Evolutionary conservation across 805 yeast genomes (phyloP), one percentile per base, ranked within the genome.

Genomic region (Pichia manshurica): DNA sequence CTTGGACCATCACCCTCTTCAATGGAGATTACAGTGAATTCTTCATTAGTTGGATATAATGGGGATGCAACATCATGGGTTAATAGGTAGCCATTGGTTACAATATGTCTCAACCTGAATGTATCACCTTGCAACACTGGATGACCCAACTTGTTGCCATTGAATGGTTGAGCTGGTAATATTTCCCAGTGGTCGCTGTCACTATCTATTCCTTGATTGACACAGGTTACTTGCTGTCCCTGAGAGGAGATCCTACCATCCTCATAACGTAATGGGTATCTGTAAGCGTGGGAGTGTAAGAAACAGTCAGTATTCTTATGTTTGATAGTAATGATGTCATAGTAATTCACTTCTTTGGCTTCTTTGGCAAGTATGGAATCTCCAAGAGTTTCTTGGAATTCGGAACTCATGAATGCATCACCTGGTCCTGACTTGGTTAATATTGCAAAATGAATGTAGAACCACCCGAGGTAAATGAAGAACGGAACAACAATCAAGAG

Each of bases 51-150:
- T 48, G 97, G 84, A 60, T 69, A 84, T 53, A 83, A 72, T 25
- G 99, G 98, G 3, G 98, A 93, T 2, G 96, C 96, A 47, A 93
- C 97, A 64, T 91, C 97, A 62, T 93, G 99, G 19, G 98, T 79
- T 59, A 88, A 75, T 55, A 93, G 70, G 57, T 70, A 84, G 10
- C 95, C 85, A 45, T 87, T 77, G 1, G 98, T 89, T 28, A 73
- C 80, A 44, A 84, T 77, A 61, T 93, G 99, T 65, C 77, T 80
- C 48, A 93, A 71, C 67, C 97, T 84, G 48, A 93, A 71, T 17
- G 75, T 65, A 59, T 87, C 93, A 54, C 87, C 85, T 53, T 87
- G 81, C 53, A 59, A 68, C 33, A 93, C 84, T 4, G 78, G 72
- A 42, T 73, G 77, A 16, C 73, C 73, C 3, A 49, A 22, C 8